Conservation (phyloP, 108 stramenopile species). For the Ochromonas danica region DNA sequence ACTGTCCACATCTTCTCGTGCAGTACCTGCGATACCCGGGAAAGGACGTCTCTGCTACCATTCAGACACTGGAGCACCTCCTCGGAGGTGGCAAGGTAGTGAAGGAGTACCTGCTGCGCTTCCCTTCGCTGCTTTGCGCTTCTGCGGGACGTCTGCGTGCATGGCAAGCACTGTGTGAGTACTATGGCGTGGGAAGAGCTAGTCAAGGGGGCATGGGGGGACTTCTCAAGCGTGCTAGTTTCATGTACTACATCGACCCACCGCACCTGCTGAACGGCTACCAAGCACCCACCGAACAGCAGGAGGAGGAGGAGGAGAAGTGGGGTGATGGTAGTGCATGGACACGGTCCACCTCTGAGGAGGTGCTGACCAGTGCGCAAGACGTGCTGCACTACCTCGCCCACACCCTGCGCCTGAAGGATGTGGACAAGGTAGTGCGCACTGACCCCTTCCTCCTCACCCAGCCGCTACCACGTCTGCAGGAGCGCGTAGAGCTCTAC, state of each 20-base stretch:
- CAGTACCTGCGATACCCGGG: background rate
- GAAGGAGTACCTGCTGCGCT: background rate
- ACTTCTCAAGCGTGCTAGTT: background rate
- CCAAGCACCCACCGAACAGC: too few relatives aligned
- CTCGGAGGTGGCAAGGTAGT: background rate
- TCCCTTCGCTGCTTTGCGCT: background rate
- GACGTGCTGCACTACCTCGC: background rate
- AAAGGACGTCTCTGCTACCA: background rate
- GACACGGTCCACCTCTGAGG: background rate
- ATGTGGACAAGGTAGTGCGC: background rate
- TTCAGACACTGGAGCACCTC: background rate
- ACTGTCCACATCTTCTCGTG: background rate
- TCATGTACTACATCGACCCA: background rate
- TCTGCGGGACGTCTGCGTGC: background rate
- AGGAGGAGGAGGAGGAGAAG: background rate
- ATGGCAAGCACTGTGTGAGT: background rate
- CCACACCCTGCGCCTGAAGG: background rate
- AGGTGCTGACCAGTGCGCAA: background rate
- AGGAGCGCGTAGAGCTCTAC: too few relatives aligned
- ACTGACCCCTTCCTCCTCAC: background rate
- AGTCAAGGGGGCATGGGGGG: background rate
- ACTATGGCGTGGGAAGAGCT: background rate
- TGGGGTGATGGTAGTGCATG: background rate
- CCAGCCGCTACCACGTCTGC: too few relatives aligned
- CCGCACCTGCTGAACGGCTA: too few relatives aligned